Percentiles rank a stretch among this genome's conserved stretches.
Evolutionary conservation across 495 filamentous ascomycete genomes (phyloP).

Genomic region (Trichoderma gamsii): DNA sequence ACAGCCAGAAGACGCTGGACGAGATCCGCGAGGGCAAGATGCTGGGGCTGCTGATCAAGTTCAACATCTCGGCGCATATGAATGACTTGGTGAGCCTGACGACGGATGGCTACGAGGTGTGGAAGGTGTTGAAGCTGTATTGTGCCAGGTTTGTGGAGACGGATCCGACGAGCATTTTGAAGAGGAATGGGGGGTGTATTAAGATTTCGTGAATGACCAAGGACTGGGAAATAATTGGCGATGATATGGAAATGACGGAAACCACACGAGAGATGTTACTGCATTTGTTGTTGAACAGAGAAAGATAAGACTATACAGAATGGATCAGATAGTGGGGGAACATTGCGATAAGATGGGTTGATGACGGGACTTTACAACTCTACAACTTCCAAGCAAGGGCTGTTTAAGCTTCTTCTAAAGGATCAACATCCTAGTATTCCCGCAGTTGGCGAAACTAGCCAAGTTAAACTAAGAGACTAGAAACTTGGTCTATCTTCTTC

Average conservation of each 20-base stretch:
- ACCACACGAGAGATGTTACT: no score
- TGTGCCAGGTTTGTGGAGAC: slow-evolving; percentile 10
- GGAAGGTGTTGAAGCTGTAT: slow-evolving; percentile 6
- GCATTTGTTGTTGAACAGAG: no score
- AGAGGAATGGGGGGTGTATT: slow-evolving; percentile 3
- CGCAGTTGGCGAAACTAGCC: no score
- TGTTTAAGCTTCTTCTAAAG: no score
- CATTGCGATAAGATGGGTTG: no score
- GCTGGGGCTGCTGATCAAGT: slow-evolving; percentile 10
- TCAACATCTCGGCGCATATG: slow-evolving; percentile 12
- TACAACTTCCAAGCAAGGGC: no score
- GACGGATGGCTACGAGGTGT: slow-evolving; percentile 10
- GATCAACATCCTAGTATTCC: no score
- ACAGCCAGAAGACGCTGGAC: background rate
- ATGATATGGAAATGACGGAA: background rate
- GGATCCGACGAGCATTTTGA: background rate
- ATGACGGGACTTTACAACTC: no score
- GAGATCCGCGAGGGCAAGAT: slow-evolving; percentile 7
- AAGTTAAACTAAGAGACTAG: no score
- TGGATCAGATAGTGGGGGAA: no score
- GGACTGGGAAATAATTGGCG: background rate
- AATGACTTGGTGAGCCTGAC: slow-evolving; percentile 9
- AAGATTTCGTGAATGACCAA: background rate
- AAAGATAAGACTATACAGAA: no score
- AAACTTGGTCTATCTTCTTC: no score